phyloP scores from a whole-genome alignment of 805 yeast species.

The Metschnikowia peoriensis region DNA sequence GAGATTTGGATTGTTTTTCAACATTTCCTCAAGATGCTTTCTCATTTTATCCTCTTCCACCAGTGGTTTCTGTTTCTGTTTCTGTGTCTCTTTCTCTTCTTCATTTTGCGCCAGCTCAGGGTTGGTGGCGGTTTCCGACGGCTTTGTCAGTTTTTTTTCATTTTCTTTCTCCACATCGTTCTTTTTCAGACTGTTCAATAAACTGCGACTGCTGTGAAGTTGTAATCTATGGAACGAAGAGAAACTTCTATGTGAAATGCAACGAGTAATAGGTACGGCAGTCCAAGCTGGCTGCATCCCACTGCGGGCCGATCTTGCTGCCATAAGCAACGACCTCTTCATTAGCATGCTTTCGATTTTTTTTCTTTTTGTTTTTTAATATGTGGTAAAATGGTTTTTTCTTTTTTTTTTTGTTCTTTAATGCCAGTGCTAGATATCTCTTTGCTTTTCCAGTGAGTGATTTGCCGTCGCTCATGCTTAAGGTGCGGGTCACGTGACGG shows the following conservation, averaged over 20 bases:
- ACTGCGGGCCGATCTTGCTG: background rate
- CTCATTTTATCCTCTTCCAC: conserved; percentile 34
- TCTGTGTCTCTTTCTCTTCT: conserved; percentile 4
- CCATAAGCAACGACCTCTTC: conserved; percentile 3
- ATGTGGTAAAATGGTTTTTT: background rate
- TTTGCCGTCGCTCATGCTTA: conserved; percentile 7
- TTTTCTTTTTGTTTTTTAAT: background rate
- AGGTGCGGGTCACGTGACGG: conserved; percentile 4
- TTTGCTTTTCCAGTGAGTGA: background rate
- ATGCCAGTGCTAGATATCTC: too few relatives aligned
- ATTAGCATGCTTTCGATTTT: background rate
- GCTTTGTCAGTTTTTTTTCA: conserved; percentile 6
- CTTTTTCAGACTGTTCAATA: background rate
- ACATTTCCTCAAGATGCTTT: conserved; percentile 32
- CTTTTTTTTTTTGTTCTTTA: too few relatives aligned
- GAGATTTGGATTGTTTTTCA: conserved; percentile 30
- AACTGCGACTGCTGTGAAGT: conserved; percentile 1
- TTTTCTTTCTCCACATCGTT: conserved; percentile 3
- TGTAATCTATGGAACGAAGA: conserved; percentile 8
- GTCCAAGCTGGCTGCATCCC: background rate
- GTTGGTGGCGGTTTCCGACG: conserved; percentile 18
- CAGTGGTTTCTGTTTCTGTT: background rate
- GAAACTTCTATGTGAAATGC: conserved; percentile 4
- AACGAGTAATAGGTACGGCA: background rate
- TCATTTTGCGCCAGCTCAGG: conserved; percentile 6